phyloP scores from a whole-genome alignment of 2,329 filamentous ascomycete species.

The Aspergillus awamori region DNA sequence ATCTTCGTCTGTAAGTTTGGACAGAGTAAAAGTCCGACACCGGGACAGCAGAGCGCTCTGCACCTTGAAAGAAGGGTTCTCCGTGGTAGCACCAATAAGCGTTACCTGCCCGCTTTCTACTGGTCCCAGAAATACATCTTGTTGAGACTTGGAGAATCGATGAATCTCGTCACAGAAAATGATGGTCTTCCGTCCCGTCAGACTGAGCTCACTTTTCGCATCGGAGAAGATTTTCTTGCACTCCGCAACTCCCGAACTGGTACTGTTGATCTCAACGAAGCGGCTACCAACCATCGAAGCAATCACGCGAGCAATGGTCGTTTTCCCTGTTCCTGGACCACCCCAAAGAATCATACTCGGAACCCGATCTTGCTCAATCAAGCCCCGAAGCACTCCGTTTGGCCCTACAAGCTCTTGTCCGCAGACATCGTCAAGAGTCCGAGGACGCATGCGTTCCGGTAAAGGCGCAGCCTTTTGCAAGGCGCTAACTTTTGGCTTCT shows the following conservation, averaged over 20 bases:
- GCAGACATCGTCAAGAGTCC: conserved; percentile 78
- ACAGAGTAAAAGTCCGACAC: conserved; percentile 86
- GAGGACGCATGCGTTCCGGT: conserved; percentile 90
- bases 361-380: conserved; percentile 83
- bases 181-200: conserved; percentile 90
- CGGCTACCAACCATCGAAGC: conserved; percentile 78
- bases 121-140: conserved; percentile 90
- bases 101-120: conserved; percentile 91
- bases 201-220: conserved; percentile 73
- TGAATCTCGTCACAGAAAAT: conserved; percentile 98
- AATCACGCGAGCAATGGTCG: conserved; percentile 84
- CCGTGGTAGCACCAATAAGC: conserved; percentile 91
- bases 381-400: conserved; percentile 77
- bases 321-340: conserved; percentile 53
- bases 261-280: conserved; percentile 96
- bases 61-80: conserved; percentile 95
- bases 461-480: conserved; percentile 75
- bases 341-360: conserved; percentile 93
- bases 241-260: conserved; percentile 81
- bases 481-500: conserved; percentile 67
- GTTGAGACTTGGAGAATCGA: conserved; percentile 85
- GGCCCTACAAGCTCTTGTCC: conserved; percentile 90
- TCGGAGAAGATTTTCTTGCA: conserved; percentile 91
- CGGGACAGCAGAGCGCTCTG: conserved; percentile 83
- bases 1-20: conserved; percentile 72